Base-by-base conservation (phyloP, 768 basidiomycete species). In the Paxillus rubicundulus region DNA sequence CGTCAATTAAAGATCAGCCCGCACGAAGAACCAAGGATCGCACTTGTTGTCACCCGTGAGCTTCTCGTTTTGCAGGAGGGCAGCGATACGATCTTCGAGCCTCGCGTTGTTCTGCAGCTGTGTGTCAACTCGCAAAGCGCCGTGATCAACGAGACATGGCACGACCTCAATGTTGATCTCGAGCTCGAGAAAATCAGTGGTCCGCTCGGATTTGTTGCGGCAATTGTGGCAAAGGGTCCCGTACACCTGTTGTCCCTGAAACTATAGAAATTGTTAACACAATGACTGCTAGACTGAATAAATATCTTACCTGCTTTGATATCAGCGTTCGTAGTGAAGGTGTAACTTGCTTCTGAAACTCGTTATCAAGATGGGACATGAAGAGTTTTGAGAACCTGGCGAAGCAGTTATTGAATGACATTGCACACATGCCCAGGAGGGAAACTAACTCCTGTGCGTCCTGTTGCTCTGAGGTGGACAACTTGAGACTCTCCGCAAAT, bases 341-440 rank as follows among this genome's bases (percentile, higher is more conserved):
- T 40, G 79, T 73, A 2, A 77, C 72, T 62, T 97, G 93, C 65
- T 89, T 92, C 70, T 83, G 80, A 68, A 97, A 97, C 70, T 97
- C 92, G 7, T 76, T 77, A 56, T 92, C 90, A 32, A 98, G 77
- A 63, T 93, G 87, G 12, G 85, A 84, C 82, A 98, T 88, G 70
- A 98, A 96, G 16, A 98, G 78, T 61, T 98, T 98, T 2, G 92
- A 93, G 66, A 98, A 96, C 65, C 93, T 95, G 64, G 8, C 27
- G 17, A 49, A 36, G 47, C 6, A 1, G 24, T 24, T 24, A 33
- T 27, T 56, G 7, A 55, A 52, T 46, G 52, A 58, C 30, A 32
- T 32, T 32, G 49, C 47, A 52, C 13, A 39, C 3, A 10, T 16
- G 9, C 24, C 24, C 24, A 24, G 21, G 37, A 52, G 27, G 61